These are phyloP conservation scores for Ceriops zippeliana DNA, from an alignment of 345 rosid genomes.

Conservation along the genomic window DNA sequence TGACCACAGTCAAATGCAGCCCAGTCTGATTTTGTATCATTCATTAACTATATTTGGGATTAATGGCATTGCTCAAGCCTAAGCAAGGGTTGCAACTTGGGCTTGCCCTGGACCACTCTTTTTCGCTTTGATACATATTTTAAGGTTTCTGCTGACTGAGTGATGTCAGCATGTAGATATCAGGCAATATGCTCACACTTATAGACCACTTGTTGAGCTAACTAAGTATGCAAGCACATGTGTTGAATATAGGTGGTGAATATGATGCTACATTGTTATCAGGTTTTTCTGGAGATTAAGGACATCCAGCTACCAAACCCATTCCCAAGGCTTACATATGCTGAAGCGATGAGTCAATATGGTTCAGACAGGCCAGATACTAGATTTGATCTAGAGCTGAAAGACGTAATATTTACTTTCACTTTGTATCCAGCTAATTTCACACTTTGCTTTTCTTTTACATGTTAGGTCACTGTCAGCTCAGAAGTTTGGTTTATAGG, in stretches of 20 bases:
- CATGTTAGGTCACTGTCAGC: no score
- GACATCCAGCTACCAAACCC: conserved; percentile 76
- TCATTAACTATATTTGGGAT: no score
- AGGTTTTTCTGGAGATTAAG: conserved; percentile 83
- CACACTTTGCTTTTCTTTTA: no score
- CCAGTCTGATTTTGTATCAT: not conserved
- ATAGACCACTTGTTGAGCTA: no score
- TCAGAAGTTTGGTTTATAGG: not conserved
- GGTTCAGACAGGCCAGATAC: conserved; percentile 96
- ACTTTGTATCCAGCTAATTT: not conserved
- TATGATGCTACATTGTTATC: conserved; percentile 23
- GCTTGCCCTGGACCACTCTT: not conserved
- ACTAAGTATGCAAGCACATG: not conserved
- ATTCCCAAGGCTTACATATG: conserved; percentile 84
- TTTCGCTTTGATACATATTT: not conserved
- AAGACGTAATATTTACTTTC: conserved; percentile 57
- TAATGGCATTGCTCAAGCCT: no score
- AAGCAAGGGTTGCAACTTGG: not conserved
- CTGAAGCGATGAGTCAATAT: conserved; percentile 79
- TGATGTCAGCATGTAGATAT: no score
- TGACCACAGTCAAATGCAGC: not conserved
- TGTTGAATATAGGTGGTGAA: conserved; percentile 3
- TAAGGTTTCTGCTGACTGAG: not conserved
- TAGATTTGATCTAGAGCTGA: conserved; percentile 87
- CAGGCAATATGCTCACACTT: no score